Evolutionary conservation across 1,284 basidiomycete genomes (phyloP).

Genomic region (Ustilago hordei): DNA sequence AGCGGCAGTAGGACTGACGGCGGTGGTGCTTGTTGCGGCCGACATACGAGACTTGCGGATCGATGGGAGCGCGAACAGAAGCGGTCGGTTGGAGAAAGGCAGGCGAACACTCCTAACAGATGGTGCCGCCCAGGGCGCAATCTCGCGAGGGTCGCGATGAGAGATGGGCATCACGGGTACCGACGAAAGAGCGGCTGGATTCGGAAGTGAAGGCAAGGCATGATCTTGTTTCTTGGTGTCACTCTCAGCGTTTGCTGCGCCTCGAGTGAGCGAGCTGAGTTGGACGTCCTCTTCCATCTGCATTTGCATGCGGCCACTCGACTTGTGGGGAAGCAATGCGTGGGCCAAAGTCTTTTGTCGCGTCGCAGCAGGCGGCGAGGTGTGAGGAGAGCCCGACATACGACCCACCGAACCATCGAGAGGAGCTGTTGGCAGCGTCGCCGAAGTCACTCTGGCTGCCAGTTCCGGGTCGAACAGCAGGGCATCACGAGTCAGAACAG

Average conservation of each 20-base stretch:
- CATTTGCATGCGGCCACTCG: conserved; percentile 21
- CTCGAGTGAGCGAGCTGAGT: conserved; percentile 6
- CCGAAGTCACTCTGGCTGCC: conserved; percentile 21
- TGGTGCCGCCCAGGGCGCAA: conserved; percentile 31
- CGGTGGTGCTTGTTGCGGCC: conserved; percentile 29
- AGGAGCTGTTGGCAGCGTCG: neutral
- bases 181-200: conserved; percentile 3
- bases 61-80: conserved; percentile 27
- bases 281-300: conserved; percentile 16
- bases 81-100: conserved; percentile 16
- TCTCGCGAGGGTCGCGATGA: conserved; percentile 22
- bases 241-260: conserved; percentile 3
- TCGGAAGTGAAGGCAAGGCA: conserved; percentile 10
- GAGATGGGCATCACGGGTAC: conserved; percentile 1
- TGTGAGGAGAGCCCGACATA: conserved; percentile 7
- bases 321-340: conserved; percentile 20
- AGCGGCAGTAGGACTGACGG: conserved; percentile 4
- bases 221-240: conserved; percentile 13
- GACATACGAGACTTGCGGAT: conserved; percentile 28
- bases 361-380: conserved; percentile 14
- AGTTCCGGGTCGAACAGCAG: conserved; percentile 49
- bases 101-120: conserved; percentile 8
- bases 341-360: conserved; percentile 28
- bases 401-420: conserved; percentile 7
- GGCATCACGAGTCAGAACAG: conserved; percentile 43